Evolutionary conservation across 2,329 filamentous ascomycete genomes (phyloP), one percentile per base, ranked within the genome.

Genomic region (Pestalotiopsis sp.): DNA sequence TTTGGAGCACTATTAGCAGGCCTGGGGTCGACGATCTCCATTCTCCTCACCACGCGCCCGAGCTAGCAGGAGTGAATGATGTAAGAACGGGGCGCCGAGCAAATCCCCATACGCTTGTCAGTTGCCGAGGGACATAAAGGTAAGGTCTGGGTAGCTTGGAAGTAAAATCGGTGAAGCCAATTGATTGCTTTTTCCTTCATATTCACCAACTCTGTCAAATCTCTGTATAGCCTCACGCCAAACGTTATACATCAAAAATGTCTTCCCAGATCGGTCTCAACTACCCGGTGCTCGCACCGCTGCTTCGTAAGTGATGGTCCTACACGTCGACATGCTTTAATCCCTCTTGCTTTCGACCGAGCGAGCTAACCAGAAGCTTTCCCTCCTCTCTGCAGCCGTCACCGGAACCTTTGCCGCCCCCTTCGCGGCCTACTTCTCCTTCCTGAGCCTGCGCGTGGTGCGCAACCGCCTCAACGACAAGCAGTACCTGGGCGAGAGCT

Each of bases 391-490:
- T 11, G 65, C 69, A 78, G 77, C 77, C 60, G 72, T 79, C 38
- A 79, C 76, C 2, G 76, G 76, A 66, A 71, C 69, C 69, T 79
- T 79, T 61, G 73, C 73, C 61, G 70, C 77, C 5, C 76, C 77
- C 20, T 77, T 78, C 70, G 75, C 77, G 7, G 76, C 73, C n/a
- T 78, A 78, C 70, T 76, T 76, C 69, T 65, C 69, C 61, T 71
- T 76, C 41, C 73, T 79, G 41, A 76, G 74, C 69, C 69, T 68
- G 56, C 77, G 76, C 65, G 76, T 78, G 20, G 72, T 76, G 20
- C 49, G 56, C 60, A 60, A 72, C 45, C 75, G 77, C 14, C 66
- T 78, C n/a, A 66, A 69, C 31, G 72, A 76, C 66, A 69, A 75
- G 66, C 66, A 71, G n/a, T 74, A 71, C 64, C 66, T 78, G 17